A percentile compares a stretch with the other conserved stretches of the same genome.
Conservation (phyloP, 2,329 filamentous ascomycete species). For the Pseudogymnoascus pannorum region DNA sequence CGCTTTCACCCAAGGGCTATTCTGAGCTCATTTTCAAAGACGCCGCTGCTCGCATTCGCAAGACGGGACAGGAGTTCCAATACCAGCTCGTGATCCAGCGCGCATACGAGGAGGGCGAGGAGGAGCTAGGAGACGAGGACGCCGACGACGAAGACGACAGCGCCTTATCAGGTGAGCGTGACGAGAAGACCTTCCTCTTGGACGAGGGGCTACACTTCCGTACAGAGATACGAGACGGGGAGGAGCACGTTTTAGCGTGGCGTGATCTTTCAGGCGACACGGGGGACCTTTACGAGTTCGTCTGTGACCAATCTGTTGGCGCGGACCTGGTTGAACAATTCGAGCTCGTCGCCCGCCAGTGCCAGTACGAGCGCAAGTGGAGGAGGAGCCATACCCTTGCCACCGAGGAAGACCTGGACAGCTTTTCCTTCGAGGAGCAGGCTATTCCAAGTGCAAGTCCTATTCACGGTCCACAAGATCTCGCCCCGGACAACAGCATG, state of each 20-base stretch:
- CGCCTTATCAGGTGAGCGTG: slow-evolving; percentile 69
- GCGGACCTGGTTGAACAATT: slow-evolving; percentile 71
- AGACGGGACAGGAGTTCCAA: slow-evolving; percentile 90
- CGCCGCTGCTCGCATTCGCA: slow-evolving; percentile 82
- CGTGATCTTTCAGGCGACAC: slow-evolving; percentile 87
- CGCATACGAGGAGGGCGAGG: slow-evolving; percentile 95
- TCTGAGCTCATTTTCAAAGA: slow-evolving; percentile 99
- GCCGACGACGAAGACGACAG: slow-evolving; percentile 77
- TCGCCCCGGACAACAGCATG: slow-evolving; percentile 19
- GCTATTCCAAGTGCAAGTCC: slow-evolving; percentile 59
- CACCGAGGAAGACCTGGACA: slow-evolving; percentile 68
- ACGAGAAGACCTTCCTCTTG: slow-evolving; percentile 96
- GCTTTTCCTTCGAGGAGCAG: slow-evolving; percentile 71
- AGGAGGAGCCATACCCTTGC: slow-evolving; percentile 72
- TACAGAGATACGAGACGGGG: slow-evolving; percentile 70
- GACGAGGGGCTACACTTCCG: slow-evolving; percentile 86
- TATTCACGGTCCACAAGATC: slow-evolving; percentile 47
- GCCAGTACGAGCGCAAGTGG: slow-evolving; percentile 97
- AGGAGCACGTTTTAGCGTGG: slow-evolving; percentile 87
- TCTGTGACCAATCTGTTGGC: slow-evolving; percentile 72
- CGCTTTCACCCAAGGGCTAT: slow-evolving; percentile 91
- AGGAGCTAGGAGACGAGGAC: slow-evolving; percentile 82
- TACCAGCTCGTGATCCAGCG: slow-evolving; percentile 96
- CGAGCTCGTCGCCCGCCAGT: slow-evolving; percentile 76
- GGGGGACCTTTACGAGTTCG: slow-evolving; percentile 95